Percentiles rank a stretch among this genome's conserved stretches.
Conservation (phyloP, 106 monocot genomes). For the Dioscorea zingiberensis region DNA sequence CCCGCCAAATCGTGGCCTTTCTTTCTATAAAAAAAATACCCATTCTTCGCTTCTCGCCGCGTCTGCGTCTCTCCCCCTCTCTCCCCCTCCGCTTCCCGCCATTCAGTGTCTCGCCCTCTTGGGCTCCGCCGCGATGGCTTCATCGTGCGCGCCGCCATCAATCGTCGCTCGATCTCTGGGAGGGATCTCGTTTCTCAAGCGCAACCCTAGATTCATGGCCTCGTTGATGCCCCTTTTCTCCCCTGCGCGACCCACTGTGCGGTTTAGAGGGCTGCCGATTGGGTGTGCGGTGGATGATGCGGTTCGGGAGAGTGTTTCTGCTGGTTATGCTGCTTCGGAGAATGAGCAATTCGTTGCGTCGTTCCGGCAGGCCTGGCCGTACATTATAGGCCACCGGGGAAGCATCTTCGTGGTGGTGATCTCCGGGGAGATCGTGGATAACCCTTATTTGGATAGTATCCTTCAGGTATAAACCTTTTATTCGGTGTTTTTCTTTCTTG, state of each 20-base stretch:
- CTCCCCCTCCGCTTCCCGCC: no score
- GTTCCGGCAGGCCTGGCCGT: slow-evolving; percentile 80
- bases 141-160: background rate
- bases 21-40: no score
- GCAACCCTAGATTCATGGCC: background rate
- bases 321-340: slow-evolving; percentile 5
- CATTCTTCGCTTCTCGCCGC: no score
- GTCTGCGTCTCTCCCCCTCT: no score
- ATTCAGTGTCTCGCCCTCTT: no score
- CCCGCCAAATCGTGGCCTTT: no score
- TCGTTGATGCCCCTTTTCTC: background rate
- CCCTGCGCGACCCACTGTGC: background rate
- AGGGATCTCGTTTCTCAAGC: background rate
- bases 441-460: background rate
- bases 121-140: background rate
- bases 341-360: slow-evolving; percentile 55
- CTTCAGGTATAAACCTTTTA: background rate
- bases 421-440: slow-evolving; percentile 35
- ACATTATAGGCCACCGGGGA: slow-evolving; percentile 71
- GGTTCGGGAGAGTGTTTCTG: background rate
- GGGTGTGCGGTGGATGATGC: background rate
- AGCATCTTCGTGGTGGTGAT: slow-evolving; percentile 90
- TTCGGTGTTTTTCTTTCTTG: background rate
- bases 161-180: background rate
- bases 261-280: background rate